Evolutionary conservation across 2,329 filamentous ascomycete species (phyloP), one percentile per base, ranked within the genome.

Genomic region (Verticillium nubilum): DNA sequence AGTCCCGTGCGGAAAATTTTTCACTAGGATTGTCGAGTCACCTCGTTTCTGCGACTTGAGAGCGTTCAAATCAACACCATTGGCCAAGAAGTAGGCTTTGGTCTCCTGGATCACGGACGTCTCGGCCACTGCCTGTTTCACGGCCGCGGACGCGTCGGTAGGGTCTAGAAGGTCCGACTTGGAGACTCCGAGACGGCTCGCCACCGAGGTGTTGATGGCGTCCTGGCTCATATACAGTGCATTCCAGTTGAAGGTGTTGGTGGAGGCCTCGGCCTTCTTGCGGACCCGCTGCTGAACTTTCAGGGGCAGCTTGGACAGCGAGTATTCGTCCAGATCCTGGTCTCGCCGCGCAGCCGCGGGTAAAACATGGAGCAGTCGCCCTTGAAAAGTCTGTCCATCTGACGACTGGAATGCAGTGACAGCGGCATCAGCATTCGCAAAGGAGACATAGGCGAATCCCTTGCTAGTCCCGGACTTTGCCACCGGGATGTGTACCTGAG

Each of bases 171-270:
- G 77, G 67, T 97, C 92, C 12, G 92, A 88, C 78, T 99, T 99
- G 59, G 90, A 89, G 60, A 99, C 85, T 54, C 94, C 93, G 60
- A 99, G 81, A 58, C 93, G 89, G 69, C 88, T 86, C 54, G 95
- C 92, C 62, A 97, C 86, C 5, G 93, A 96, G 55, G 91, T 87
- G 75, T 97, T 93, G 57, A 99, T 92, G 56, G 95, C 91, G 78
- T 99, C 93, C 76, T 92, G 90, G 74, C 90, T 97, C 90, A 99
- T 96, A 74, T 95, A 99, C n/a, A 99, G 80, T n/a, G 93, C 94
- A 78, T 99, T 99, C 95, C 95, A 99, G 72, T 94, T 97, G 77
- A 98, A 98, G 1, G 85, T 86, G 55, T 84, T 86, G 29, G 87
- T 88, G 9, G 90, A 83, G 25, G 93, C 91, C 67, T 94, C 89